These are phyloP conservation scores for Boletus speciosus DNA, from an alignment of 768 basidiomycete species.

Conservation along the genomic window DNA sequence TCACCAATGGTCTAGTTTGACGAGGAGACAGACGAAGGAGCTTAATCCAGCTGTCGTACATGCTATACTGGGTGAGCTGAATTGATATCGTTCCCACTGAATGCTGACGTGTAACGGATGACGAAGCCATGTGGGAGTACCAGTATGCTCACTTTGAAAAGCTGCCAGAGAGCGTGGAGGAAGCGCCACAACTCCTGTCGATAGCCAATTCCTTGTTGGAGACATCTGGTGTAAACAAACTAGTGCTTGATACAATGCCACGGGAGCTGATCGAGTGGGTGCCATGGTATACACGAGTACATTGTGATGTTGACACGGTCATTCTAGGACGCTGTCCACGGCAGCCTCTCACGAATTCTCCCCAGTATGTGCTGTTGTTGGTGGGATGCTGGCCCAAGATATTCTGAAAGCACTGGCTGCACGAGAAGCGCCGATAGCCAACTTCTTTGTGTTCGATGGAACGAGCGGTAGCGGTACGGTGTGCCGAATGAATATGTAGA, in stretches of 20 bases:
- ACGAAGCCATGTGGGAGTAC: constrained; percentile 79
- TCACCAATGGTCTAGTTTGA: constrained; percentile 66
- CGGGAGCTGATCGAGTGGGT: constrained; percentile 58
- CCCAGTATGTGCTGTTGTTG: constrained; percentile 91
- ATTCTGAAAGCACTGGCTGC: constrained; percentile 87
- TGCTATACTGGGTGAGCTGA: constrained; percentile 60
- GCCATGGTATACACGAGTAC: background rate
- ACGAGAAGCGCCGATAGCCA: constrained; percentile 89
- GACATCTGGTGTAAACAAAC: constrained; percentile 66
- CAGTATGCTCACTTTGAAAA: constrained; percentile 53
- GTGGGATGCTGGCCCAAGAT: constrained; percentile 93
- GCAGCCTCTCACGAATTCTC: constrained; percentile 86
- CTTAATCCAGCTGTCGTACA: constrained; percentile 75
- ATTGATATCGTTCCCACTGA: background rate
- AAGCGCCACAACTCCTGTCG: constrained; percentile 55
- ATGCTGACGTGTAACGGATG: constrained; percentile 13
- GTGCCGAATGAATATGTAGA: constrained; percentile 46
- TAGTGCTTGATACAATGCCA: constrained; percentile 57
- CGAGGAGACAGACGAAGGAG: constrained; percentile 76
- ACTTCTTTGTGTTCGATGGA: constrained; percentile 88
- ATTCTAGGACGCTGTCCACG: constrained; percentile 57
- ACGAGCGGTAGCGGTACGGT: constrained; percentile 74
- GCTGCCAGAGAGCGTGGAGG: constrained; percentile 51
- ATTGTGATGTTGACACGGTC: constrained; percentile 7
- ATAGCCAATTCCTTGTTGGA: constrained; percentile 61